Evolutionary conservation across 257 asterid species (phyloP), one percentile per base, ranked within the genome.

Genomic region (Nicotiana knightiana): DNA sequence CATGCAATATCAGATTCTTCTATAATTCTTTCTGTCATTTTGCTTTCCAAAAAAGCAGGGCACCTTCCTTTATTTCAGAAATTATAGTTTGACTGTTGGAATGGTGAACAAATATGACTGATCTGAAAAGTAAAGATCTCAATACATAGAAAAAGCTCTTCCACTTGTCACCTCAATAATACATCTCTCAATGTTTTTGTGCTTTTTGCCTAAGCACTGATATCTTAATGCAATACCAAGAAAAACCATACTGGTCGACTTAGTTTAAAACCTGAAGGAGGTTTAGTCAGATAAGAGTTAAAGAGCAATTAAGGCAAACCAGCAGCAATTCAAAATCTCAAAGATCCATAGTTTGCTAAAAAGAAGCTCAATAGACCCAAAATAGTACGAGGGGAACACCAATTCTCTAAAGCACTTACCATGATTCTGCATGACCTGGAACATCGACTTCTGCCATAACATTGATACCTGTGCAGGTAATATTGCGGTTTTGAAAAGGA

Each of bases 371-470:
- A 9, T 67, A 35, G 53, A 57, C 33, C 43, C 80, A 75, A 26
- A 15, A 75, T 12, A 3, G 46, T 51, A 51, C 0, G 7, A 26
- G 39, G 61, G 26, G 13, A 6, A 73, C 8, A 73, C 28, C 64
- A 65, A 46, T 61, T 21, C 64, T 70, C 84, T 32, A 43, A 84
- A 84, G 65, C 32, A 79, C 83, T 81, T 88, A 92, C 99, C 99
- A 95, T 77, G 99, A 93, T 81, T 89, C 95, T 75, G 97, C 99
- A 89, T 95, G 99, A 82, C 99, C 98, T 77, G 99, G 99, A 78
- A 95, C 97, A 76, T 95, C 99, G 58, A 95, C 93, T 91, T 95
- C 99, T 65, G 99, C 95, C 99, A 95, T 89, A 62, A 95, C 94
- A 86, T 93, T 92, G 84, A 95, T 90, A 82, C 99, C 99, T 95